Percentiles rank a stretch among this genome's conserved stretches.
phyloP scores from a whole-genome alignment of 2,329 filamentous ascomycete genomes.

The Tolypocladium tundrense region DNA sequence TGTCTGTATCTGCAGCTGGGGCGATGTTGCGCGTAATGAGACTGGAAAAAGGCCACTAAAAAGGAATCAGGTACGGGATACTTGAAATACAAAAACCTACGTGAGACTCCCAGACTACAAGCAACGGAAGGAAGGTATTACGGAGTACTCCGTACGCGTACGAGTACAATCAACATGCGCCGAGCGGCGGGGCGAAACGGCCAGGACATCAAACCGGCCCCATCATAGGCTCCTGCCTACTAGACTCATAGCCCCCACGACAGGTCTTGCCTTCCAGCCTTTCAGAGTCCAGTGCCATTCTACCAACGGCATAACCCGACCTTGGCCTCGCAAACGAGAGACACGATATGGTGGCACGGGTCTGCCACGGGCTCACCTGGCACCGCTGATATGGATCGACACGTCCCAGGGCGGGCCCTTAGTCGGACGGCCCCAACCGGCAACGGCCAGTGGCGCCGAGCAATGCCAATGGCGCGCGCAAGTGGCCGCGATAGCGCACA shows the following conservation, averaged over 20 bases:
- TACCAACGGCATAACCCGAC: not conserved
- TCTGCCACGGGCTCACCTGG: not conserved
- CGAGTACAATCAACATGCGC: not conserved
- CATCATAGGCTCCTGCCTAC: not conserved
- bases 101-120: not conserved
- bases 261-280: not conserved
- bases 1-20: not conserved
- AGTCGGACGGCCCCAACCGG: not conserved
- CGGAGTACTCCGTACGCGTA: too few relatives aligned
- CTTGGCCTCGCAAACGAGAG: not conserved
- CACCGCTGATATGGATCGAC: not conserved
- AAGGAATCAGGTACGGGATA: not conserved
- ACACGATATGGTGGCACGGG: not conserved
- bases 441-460: not conserved
- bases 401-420: not conserved
- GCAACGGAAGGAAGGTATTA: not conserved
- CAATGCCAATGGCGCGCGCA: not conserved
- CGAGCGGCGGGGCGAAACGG: not conserved
- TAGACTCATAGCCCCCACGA: not conserved
- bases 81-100: not conserved
- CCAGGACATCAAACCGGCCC: not conserved
- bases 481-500: not conserved
- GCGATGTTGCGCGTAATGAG: not conserved
- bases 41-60: not conserved
- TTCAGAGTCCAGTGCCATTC: not conserved